Evolutionary conservation across 1,139 yeast species (phyloP).

Genomic region (Debaryomyces subglobosus): DNA sequence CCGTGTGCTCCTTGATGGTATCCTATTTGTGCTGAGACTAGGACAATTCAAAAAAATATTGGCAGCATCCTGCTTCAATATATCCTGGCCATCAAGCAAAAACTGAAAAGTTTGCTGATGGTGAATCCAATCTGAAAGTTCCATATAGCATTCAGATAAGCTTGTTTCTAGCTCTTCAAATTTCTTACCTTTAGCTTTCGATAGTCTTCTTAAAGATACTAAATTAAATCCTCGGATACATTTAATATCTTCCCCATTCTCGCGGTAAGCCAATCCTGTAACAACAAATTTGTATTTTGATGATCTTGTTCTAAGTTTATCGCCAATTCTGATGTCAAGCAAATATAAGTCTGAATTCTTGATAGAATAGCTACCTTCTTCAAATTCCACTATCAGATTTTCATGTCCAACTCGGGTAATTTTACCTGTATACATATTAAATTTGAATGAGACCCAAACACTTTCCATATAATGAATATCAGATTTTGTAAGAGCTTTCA

Average conservation of each 20-base stretch:
- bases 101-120: conserved; percentile 37
- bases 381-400: conserved; percentile 35
- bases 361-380: conserved; percentile 33
- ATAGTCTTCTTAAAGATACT: conserved; percentile 36
- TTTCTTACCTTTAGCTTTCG: conserved; percentile 17
- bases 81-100: conserved; percentile 14
- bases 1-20: conserved; percentile 6
- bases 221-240: conserved; percentile 65
- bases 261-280: conserved; percentile 40
- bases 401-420: conserved; percentile 23
- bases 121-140: conserved; percentile 41
- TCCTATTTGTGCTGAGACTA: neutral
- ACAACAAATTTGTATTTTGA: conserved; percentile 37
- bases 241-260: conserved; percentile 28
- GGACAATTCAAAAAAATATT: neutral
- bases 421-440: conserved; percentile 40
- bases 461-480: conserved; percentile 24
- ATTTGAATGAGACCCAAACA: conserved; percentile 43
- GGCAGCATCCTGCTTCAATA: conserved; percentile 11
- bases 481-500: conserved; percentile 20
- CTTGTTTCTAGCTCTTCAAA: conserved; percentile 18
- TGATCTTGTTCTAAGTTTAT: conserved; percentile 24
- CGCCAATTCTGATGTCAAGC: conserved; percentile 43
- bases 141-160: conserved; percentile 34
- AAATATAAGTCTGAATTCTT: conserved; percentile 33